Conservation (phyloP, 176 grass and related monocot genomes). For the Aegilops tauschii region DNA sequence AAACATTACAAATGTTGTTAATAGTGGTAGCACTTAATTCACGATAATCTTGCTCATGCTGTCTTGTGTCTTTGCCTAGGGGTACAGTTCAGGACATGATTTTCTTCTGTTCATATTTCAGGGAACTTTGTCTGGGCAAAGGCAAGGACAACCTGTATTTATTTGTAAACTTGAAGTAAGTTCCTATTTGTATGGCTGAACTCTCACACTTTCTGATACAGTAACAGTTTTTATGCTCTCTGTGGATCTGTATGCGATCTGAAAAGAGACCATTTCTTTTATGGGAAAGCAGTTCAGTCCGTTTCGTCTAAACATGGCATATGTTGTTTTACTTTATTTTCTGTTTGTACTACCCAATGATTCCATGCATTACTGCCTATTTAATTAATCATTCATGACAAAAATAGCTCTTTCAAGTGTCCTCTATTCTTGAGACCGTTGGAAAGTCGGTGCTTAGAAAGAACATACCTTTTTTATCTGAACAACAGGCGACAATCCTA, state of each 20-base stretch:
- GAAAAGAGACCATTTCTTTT: neutral
- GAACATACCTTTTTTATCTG: neutral
- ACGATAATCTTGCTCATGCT: slow-evolving; percentile 9
- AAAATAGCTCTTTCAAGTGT: neutral
- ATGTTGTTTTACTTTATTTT: slow-evolving; percentile 2
- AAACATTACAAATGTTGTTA: too few species aligned
- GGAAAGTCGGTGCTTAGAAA: neutral
- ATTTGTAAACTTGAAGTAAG: slow-evolving; percentile 99
- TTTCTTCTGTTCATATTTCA: slow-evolving; percentile 42
- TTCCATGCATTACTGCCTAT: neutral
- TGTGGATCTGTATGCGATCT: slow-evolving; percentile 5
- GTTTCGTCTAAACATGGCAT: neutral
- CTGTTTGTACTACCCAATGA: neutral
- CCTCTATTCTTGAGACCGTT: neutral
- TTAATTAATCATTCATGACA: slow-evolving; percentile 2
- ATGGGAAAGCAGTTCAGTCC: neutral
- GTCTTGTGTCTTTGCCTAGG: neutral
- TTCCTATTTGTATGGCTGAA: slow-evolving; percentile 22
- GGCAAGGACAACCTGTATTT: slow-evolving; percentile 93
- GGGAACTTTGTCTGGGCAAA: slow-evolving; percentile 94
- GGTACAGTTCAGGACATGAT: slow-evolving; percentile 12
- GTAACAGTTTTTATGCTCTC: neutral
- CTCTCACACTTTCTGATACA: neutral
- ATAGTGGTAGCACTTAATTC: neutral
- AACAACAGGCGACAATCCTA: neutral